Percentiles rank a stretch among this genome's conserved stretches.
Conservation (phyloP, 495 filamentous ascomycete species). For the Lindgomyces ingoldianus region DNA sequence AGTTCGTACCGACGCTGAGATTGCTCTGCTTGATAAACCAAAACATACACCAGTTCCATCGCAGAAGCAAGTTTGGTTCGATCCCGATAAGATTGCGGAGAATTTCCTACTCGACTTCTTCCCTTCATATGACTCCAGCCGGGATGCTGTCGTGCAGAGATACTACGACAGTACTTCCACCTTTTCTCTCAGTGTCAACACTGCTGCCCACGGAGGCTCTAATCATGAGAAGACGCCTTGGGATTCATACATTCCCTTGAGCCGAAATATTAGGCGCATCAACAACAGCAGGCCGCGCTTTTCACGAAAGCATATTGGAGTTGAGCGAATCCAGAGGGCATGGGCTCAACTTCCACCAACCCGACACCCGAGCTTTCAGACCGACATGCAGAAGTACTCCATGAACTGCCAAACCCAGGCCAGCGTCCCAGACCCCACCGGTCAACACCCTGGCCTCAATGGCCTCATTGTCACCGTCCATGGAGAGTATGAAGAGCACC, state of each 20-base stretch:
- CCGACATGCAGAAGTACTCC: constrained; percentile 61
- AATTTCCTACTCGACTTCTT: constrained; percentile 77
- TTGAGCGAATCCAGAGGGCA: constrained; percentile 62
- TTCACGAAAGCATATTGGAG: constrained; percentile 65
- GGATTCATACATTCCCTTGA: constrained; percentile 75
- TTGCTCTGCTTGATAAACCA: constrained; percentile 45
- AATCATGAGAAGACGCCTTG: constrained; percentile 53
- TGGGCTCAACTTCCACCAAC: constrained; percentile 74
- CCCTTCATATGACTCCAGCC: constrained; percentile 70
- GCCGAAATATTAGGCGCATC: constrained; percentile 76
- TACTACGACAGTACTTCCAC: constrained; percentile 77
- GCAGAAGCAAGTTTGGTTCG: constrained; percentile 68
- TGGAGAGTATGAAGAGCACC: constrained; percentile 79
- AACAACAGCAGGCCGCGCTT: constrained; percentile 59
- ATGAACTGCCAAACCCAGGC: constrained; percentile 80
- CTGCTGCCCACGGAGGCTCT: constrained; percentile 57
- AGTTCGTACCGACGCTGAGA: constrained; percentile 69
- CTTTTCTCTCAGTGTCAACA: constrained; percentile 78
- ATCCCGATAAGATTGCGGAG: constrained; percentile 71
- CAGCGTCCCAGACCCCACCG: constrained; percentile 68
- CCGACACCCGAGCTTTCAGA: constrained; percentile 66
- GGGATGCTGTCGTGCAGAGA: constrained; percentile 58
- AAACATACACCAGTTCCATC: constrained; percentile 65
- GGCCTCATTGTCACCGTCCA: constrained; percentile 79
- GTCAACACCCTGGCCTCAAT: constrained; percentile 66